Conservation (phyloP, 495 filamentous ascomycete species). For the Aspergillus baeticus region DNA sequence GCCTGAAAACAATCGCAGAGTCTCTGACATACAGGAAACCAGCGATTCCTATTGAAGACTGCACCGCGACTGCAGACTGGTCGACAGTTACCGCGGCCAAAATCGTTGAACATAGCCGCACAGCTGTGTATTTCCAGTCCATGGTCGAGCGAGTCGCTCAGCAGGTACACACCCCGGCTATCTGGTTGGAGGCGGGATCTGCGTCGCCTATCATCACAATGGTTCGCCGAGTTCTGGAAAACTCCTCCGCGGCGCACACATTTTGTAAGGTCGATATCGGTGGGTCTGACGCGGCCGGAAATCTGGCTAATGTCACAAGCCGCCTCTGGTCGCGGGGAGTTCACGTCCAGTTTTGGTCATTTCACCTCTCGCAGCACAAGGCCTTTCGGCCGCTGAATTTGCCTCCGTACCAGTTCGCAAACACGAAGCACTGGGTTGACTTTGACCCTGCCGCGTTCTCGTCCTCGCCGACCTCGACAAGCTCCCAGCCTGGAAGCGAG, state of each 20-base stretch:
- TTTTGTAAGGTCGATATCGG: too few relatives aligned
- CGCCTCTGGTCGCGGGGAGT: conserved; percentile 28
- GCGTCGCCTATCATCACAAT: conserved; percentile 30
- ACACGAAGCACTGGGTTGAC: conserved; percentile 33
- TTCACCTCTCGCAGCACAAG: conserved; percentile 23
- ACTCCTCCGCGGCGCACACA: too few relatives aligned
- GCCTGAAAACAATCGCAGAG: conserved; percentile 25
- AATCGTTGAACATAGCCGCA: conserved; percentile 33
- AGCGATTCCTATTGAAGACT: conserved; percentile 29
- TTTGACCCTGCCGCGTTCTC: conserved; percentile 1
- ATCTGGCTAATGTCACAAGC: conserved; percentile 24
- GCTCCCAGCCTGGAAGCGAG: too few relatives aligned
- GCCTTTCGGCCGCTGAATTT: conserved; percentile 16
- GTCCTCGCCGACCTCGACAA: too few relatives aligned
- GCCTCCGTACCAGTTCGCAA: conserved; percentile 39
- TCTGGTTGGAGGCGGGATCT: conserved; percentile 43
- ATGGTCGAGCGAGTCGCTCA: conserved; percentile 33
- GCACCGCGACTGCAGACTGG: conserved; percentile 17
- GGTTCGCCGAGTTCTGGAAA: conserved; percentile 25
- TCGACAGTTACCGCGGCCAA: conserved; percentile 2
- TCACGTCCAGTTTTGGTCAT: conserved; percentile 33
- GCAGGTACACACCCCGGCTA: conserved; percentile 16
- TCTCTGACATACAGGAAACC: conserved; percentile 26
- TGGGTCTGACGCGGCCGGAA: too few relatives aligned
- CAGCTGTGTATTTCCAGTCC: conserved; percentile 41